Conservation (phyloP, 768 basidiomycete species). For the Hirschioporus abietinus region DNA sequence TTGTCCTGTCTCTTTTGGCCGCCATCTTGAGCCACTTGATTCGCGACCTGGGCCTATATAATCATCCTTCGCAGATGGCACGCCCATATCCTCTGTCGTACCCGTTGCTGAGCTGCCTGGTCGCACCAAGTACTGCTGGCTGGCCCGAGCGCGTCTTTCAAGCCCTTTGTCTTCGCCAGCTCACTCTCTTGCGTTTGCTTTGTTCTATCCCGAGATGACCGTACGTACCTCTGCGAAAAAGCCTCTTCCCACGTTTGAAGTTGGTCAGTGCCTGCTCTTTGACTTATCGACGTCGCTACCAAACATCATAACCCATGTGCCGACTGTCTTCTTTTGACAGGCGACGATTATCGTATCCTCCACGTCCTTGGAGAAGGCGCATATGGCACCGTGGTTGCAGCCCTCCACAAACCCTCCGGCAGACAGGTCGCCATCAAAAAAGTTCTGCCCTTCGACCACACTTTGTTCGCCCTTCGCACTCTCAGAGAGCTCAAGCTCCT, state of each 20-base stretch:
- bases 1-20: background rate
- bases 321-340: constrained; percentile 28
- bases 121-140: background rate
- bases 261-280: constrained; percentile 36
- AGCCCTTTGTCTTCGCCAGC: background rate
- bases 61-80: background rate
- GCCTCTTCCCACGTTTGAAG: constrained; percentile 68
- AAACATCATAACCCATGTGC: constrained; percentile 2
- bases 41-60: background rate
- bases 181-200: background rate
- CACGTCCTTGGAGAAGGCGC: constrained; percentile 81
- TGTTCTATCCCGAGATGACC: background rate
- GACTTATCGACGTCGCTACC: background rate
- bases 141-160: background rate
- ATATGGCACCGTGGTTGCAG: constrained; percentile 88
- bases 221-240: constrained; percentile 25
- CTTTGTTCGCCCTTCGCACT: constrained; percentile 85
- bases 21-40: background rate
- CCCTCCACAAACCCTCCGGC: constrained; percentile 74
- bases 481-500: constrained; percentile 88
- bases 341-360: constrained; percentile 68
- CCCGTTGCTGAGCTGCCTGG: background rate
- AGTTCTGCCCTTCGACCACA: constrained; percentile 91
- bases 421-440: constrained; percentile 94
- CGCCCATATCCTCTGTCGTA: too few relatives aligned